Evolutionary conservation across 495 filamentous ascomycete genomes (phyloP), one percentile per base, ranked within the genome.

Genomic region (Penicillium lividum): DNA sequence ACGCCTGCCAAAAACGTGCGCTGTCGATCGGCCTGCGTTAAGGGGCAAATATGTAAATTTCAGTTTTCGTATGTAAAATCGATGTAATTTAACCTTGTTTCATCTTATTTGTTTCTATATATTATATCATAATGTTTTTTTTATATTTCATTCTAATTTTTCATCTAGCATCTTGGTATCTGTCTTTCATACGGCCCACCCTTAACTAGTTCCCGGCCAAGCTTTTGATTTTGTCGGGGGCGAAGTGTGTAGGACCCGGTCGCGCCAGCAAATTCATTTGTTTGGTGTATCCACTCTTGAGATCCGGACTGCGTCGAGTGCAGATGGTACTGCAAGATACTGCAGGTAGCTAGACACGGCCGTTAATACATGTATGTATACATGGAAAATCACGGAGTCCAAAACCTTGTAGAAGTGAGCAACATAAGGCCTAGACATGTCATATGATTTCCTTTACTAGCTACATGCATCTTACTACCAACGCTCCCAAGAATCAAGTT

Each of bases 1-100:
- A 38, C 29, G 31, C 25, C 33, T 57, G 54, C 59, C 54, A 62
- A 62, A 62, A 57, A 54, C 54, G 59, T 57, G 55, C 54, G 42
- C 15, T 46, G 54, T 52, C 47, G 52, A 55, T 60, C 58, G 42
- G 7, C 25, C 13, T n/a, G 10, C 54, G 27, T 2, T 10, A 15
- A 46, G 15, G 5, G 31, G 25, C 31, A 40, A 30, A 30, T n/a
- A 38, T 36, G 33, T 31, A 38, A 52, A 1, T 13, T 25, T 9
- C 33, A 5, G 51, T 53, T 43, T 53, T 44, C 7, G 8, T 3
- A 3, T 3, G 38, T 27, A 53, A 53, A 16, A 22, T 13, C 6
- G 4, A 10, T 15, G 47, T 50, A 46, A 50, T 50, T 8, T 18
- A 40, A 18, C 10, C n/a, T 50, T 50, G 27, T 50, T 50, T 33